Percentiles rank a stretch among this genome's conserved stretches.
Conservation (phyloP, 1,284 basidiomycete species). For the Austroboletus olivaceoglutinosus region DNA sequence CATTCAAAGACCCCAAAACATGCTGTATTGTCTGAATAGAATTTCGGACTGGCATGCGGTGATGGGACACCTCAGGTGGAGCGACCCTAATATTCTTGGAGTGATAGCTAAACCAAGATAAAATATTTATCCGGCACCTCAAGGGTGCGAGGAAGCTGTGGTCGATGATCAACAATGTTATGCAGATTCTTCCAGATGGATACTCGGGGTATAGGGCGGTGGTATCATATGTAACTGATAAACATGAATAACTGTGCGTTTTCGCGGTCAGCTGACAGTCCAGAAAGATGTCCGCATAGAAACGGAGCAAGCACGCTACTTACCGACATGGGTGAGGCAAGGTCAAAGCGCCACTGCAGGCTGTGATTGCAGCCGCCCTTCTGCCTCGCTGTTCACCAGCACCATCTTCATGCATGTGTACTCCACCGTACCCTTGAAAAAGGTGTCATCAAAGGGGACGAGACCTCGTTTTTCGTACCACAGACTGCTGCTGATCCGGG, state of each 20-base stretch:
- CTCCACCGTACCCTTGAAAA: constrained; percentile 52
- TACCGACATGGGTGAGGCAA: neutral
- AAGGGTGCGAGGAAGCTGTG: constrained; percentile 4
- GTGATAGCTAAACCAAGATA: constrained; percentile 1
- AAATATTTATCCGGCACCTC: neutral
- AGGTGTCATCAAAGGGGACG: constrained; percentile 44
- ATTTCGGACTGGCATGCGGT: constrained; percentile 1
- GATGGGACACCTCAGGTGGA: constrained; percentile 2
- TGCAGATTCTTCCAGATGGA: constrained; percentile 3
- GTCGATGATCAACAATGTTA: constrained; percentile 1
- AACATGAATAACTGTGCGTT: constrained; percentile 8
- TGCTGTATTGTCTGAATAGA: neutral
- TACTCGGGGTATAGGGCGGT: constrained; percentile 17
- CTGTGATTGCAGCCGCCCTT: constrained; percentile 1
- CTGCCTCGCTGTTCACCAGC: constrained; percentile 3
- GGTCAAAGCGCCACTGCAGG: neutral
- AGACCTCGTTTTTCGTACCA: constrained; percentile 60
- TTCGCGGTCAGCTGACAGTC: constrained; percentile 10
- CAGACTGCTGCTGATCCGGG: constrained; percentile 40
- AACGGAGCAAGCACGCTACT: neutral
- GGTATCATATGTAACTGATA: constrained; percentile 6
- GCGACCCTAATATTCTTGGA: constrained; percentile 1
- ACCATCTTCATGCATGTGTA: constrained; percentile 52
- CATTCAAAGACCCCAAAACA: neutral
- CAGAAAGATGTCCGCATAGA: neutral